Conservation (phyloP, 2,329 filamentous ascomycete genomes). For the Colletotrichum tamarilloi region DNA sequence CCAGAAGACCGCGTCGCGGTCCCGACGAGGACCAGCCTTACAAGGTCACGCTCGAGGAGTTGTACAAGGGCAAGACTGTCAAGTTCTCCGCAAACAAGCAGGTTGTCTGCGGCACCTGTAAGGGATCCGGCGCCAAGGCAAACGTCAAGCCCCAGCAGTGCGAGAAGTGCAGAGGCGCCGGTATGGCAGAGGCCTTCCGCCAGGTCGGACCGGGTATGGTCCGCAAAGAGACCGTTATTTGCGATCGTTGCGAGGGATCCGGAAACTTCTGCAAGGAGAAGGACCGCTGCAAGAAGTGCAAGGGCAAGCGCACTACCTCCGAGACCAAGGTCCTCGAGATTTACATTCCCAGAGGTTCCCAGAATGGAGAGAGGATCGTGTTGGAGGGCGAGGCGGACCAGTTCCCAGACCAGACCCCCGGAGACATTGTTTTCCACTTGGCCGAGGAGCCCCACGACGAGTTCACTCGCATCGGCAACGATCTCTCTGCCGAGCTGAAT, state of each 20-base stretch:
- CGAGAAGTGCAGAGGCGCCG: constrained; percentile 84
- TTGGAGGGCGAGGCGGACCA: constrained; percentile 96
- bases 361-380: constrained; percentile 89
- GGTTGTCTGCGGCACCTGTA: constrained; percentile 87
- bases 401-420: constrained; percentile 86
- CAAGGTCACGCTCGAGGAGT: constrained; percentile 89
- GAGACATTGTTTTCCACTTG: constrained; percentile 92
- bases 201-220: constrained; percentile 90
- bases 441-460: constrained; percentile 83
- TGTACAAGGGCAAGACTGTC: constrained; percentile 98
- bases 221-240: constrained; percentile 81
- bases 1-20: constrained; percentile 75
- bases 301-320: constrained; percentile 86
- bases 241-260: constrained; percentile 85
- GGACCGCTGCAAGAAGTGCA: constrained; percentile 99
- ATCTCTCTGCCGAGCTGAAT: constrained; percentile 84
- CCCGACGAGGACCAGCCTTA: constrained; percentile 91
- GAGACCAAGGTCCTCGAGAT: constrained; percentile 96
- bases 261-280: constrained; percentile 93
- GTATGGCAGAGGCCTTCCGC: constrained; percentile 80
- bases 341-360: constrained; percentile 90
- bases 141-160: constrained; percentile 88
- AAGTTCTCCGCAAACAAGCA: constrained; percentile 97
- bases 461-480: constrained; percentile 86
- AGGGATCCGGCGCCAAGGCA: constrained; percentile 90